Base-by-base conservation (phyloP, 83 land plant species). In the Isoetes engelmannii region DNA sequence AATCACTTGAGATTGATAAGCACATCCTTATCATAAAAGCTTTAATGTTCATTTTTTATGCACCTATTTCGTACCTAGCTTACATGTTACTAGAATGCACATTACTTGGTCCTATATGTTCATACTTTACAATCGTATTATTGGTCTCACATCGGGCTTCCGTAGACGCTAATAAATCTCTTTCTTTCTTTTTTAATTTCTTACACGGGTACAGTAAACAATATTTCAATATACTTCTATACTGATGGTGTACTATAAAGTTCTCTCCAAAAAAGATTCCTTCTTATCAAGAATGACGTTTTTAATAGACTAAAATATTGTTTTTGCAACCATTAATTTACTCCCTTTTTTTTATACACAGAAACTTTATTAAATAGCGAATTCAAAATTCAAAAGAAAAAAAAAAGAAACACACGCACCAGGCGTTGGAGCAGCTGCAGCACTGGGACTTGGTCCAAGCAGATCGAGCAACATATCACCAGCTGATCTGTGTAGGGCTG, bases 381-480 rank as follows among this genome's bases (percentile, higher is more conserved):
- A 58, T 47, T 12, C 45, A 48, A 28, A 12, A 41, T 49, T 44
- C 50, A 12, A 75, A 50, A 47, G 8, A 9, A 59, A 62, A 50
- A 45, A 15, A 48, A 41, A 15, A 55, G 44, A 56, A 42, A 13
- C 15, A 60, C 18, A 21, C 62, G 6, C 50, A 87, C 92, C 92
- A 68, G 83, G 21, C 56, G 68, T 17, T 66, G 89, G 47, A 69
- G 57, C 50, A 37, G 79, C 44, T 13, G 89, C 55, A 65, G 82
- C 70, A 54, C 72, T 84, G 45, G 83, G 72, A 59, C 28, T 59
- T 8, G 62, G 58, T 8, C 97, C 97, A 61, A 91, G 74, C 43
- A 88, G 79, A 73, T 85, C 86, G 4, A 85, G 80, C 67, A 91
- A 82, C 69, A 85, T 81, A 73, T 91, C 91, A 72, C 81, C 82